Percentiles rank a stretch among this genome's conserved stretches.
phyloP scores from a whole-genome alignment of 1,139 yeast genomes.

The Maudiozyma humilis region DNA sequence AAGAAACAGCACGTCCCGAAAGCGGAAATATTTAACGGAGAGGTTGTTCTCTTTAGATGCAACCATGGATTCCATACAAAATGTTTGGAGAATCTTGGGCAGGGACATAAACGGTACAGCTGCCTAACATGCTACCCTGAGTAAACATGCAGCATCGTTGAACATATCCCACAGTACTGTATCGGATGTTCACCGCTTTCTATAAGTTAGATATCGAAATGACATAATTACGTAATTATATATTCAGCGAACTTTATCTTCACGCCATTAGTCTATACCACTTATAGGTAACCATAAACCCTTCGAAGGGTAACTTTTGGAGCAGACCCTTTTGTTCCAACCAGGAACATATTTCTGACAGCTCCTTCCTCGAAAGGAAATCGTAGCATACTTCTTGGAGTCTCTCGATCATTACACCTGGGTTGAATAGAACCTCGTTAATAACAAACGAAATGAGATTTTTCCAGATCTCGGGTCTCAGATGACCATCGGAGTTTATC shows the following conservation, averaged over 20 bases:
- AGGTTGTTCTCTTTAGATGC: constrained; percentile 43
- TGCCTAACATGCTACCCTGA: constrained; percentile 19
- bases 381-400: constrained; percentile 35
- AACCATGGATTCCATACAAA: constrained; percentile 61
- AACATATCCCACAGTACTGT: constrained; percentile 1
- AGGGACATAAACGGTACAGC: constrained; percentile 15
- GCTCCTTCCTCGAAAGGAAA: constrained; percentile 43
- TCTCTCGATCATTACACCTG: constrained; percentile 49
- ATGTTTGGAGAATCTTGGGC: constrained; percentile 48
- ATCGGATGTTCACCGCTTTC: no score
- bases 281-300: constrained; percentile 41
- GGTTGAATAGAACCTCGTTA: constrained; percentile 49
- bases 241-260: neutral
- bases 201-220: neutral
- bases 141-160: no score
- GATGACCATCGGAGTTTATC: constrained; percentile 58
- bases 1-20: constrained; percentile 6
- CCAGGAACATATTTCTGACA: constrained; percentile 50
- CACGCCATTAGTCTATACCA: constrained; percentile 41
- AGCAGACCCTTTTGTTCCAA: constrained; percentile 40
- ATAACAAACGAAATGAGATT: constrained; percentile 44
- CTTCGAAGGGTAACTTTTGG: constrained; percentile 35
- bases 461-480: constrained; percentile 55
- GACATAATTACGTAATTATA: no score
- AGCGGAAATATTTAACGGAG: constrained; percentile 7